A percentile compares a stretch with the other conserved stretches of the same genome.
These are phyloP conservation scores for Mucor indicus DNA, from an alignment of 371 early-diverging fungal genomes.

Conservation along the genomic window DNA sequence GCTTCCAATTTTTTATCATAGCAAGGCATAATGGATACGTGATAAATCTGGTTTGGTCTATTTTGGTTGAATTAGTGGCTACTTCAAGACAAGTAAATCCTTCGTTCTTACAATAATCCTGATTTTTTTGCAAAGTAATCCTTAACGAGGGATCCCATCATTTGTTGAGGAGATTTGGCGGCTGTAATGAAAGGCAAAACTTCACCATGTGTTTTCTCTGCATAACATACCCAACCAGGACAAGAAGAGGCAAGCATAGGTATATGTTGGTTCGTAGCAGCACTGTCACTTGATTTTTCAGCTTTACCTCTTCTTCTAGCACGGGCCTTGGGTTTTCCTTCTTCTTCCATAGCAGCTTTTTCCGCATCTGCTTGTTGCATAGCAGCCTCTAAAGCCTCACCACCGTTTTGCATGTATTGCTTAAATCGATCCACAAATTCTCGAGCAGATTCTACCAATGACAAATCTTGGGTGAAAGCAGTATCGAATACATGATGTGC, in stretches of 20 bases:
- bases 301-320: slow-evolving; percentile 20
- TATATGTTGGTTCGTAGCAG: slow-evolving; percentile 21
- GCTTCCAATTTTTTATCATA: slow-evolving; percentile 98
- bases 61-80: background rate
- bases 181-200: slow-evolving; percentile 81
- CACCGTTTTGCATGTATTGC: slow-evolving; percentile 41
- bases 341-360: slow-evolving; percentile 14
- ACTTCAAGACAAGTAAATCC: too few relatives aligned
- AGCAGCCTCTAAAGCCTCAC: slow-evolving; percentile 34
- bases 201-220: slow-evolving; percentile 94
- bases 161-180: slow-evolving; percentile 93
- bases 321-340: slow-evolving; percentile 19
- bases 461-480: slow-evolving; percentile 82
- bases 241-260: slow-evolving; percentile 85
- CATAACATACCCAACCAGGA: slow-evolving; percentile 97
- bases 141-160: slow-evolving; percentile 92
- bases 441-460: slow-evolving; percentile 78
- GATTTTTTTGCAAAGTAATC: slow-evolving; percentile 68
- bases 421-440: slow-evolving; percentile 84
- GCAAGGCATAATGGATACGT: slow-evolving; percentile 95
- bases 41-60: slow-evolving; percentile 78
- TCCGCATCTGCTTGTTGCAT: slow-evolving; percentile 30
- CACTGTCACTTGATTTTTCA: slow-evolving; percentile 6
- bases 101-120: slow-evolving; percentile 38
- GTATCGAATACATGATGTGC: slow-evolving; percentile 86